Percentiles rank a stretch among this genome's conserved stretches.
phyloP scores from a whole-genome alignment of 371 early-diverging fungal species.

The Mucor mucedo region DNA sequence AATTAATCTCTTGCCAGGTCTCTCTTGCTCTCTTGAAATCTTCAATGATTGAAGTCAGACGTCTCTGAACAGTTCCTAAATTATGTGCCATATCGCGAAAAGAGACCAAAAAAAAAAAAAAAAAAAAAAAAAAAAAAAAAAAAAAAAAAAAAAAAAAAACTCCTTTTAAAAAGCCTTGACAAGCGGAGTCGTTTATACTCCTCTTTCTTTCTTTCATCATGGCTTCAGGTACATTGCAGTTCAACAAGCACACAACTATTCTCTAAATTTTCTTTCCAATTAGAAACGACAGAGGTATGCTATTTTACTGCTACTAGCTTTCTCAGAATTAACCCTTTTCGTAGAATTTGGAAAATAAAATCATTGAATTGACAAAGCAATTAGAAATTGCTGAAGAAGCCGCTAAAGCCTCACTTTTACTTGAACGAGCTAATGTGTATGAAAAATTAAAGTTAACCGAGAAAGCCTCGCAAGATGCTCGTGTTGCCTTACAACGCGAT shows the following conservation, averaged over 20 bases:
- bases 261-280: too few species aligned
- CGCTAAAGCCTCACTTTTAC: slow-evolving; percentile 22
- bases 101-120: background rate
- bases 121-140: slow-evolving; percentile 4
- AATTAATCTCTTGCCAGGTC: slow-evolving; percentile 48
- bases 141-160: slow-evolving; percentile 3
- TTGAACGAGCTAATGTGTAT: slow-evolving; percentile 46
- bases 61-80: slow-evolving; percentile 43
- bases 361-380: slow-evolving; percentile 14
- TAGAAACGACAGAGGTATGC: background rate
- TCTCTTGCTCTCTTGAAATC: slow-evolving; percentile 42
- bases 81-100: slow-evolving; percentile 29
- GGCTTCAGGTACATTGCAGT: too few species aligned
- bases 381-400: slow-evolving; percentile 22
- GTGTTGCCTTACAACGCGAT: slow-evolving; percentile 43
- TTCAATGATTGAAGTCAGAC: slow-evolving; percentile 35
- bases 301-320: background rate
- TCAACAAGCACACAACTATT: too few species aligned
- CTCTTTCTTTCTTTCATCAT: background rate
- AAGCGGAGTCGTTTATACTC: background rate
- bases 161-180: background rate
- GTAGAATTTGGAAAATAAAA: slow-evolving; percentile 14
- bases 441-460: slow-evolving; percentile 34
- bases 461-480: slow-evolving; percentile 44
- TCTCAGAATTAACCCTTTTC: background rate